These are phyloP conservation scores for Fusarium sp. DNA, from an alignment of 2,329 filamentous ascomycete genomes.

Conservation along the genomic window DNA sequence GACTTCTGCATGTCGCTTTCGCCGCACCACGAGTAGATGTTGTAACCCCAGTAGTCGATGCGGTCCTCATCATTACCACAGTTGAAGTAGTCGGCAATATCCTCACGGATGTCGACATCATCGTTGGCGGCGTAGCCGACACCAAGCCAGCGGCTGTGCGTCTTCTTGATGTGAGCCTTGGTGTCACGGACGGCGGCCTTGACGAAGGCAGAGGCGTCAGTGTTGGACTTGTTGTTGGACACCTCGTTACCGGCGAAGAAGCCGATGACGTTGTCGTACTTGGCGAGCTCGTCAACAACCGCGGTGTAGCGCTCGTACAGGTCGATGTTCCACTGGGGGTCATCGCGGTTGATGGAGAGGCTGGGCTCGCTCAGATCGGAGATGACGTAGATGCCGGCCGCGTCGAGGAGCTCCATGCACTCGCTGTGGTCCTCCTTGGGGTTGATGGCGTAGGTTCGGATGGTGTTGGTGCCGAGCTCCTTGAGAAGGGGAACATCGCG, in stretches of 20 bases:
- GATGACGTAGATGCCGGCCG: constrained; percentile 94
- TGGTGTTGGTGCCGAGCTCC: constrained; percentile 87
- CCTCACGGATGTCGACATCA: constrained; percentile 82
- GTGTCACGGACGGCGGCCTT: constrained; percentile 97
- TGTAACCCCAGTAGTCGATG: constrained; percentile 99
- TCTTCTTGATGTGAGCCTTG: constrained; percentile 90
- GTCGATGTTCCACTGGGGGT: constrained; percentile 81
- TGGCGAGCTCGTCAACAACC: constrained; percentile 83
- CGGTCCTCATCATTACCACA: constrained; percentile 74
- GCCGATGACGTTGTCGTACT: constrained; percentile 92
- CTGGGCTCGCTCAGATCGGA: constrained; percentile 88
- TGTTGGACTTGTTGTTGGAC: constrained; percentile 89
- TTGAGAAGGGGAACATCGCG: constrained; percentile 87
- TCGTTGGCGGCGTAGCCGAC: constrained; percentile 98
- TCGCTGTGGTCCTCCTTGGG: constrained; percentile 79
- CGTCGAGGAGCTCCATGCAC: constrained; percentile 86
- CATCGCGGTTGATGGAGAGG: constrained; percentile 85
- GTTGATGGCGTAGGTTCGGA: constrained; percentile 95
- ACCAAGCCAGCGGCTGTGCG: constrained; percentile 82
- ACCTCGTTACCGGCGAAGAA: constrained; percentile 99
- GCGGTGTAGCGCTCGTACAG: constrained; percentile 84
- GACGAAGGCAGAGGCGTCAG: constrained; percentile 89
- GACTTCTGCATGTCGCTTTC: constrained; percentile 81
- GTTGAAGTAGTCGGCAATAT: constrained; percentile 94
- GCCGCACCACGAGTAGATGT: constrained; percentile 99